These are phyloP conservation scores for Powellomyces hirtus DNA, from an alignment of 192 early-diverging fungal species.

Conservation along the genomic window DNA sequence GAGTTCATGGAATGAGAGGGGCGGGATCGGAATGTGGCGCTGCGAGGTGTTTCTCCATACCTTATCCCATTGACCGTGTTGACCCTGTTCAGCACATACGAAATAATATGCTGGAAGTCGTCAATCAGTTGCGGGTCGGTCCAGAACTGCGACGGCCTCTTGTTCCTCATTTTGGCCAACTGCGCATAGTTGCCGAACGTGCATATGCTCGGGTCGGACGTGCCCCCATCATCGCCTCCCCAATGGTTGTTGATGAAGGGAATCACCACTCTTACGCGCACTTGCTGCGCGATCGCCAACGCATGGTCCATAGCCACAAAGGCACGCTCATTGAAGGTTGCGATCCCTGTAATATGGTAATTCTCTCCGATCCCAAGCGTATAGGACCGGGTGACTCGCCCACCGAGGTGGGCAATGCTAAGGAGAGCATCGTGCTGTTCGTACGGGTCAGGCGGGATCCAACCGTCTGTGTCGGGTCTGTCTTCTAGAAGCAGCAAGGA, in stretches of 20 bases:
- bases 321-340: slow-evolving; percentile 29
- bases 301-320: slow-evolving; percentile 43
- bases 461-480: not conserved
- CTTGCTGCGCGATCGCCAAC: slow-evolving; percentile 25
- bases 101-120: slow-evolving; percentile 36
- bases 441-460: slow-evolving; percentile 21
- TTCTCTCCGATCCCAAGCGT: slow-evolving; percentile 24
- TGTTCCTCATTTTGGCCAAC: slow-evolving; percentile 9
- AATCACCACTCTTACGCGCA: slow-evolving; percentile 37
- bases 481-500: slow-evolving; percentile 40
- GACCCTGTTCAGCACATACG: slow-evolving; percentile 31
- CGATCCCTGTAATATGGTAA: slow-evolving; percentile 21
- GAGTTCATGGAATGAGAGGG: not conserved
- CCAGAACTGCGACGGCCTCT: slow-evolving; percentile 7
- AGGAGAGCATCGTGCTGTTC: slow-evolving; percentile 30
- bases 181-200: slow-evolving; percentile 16
- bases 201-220: slow-evolving; percentile 1
- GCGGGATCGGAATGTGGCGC: not conserved
- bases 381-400: slow-evolving; percentile 32
- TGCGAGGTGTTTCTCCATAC: not conserved
- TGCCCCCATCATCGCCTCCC: slow-evolving; percentile 7
- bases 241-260: slow-evolving; percentile 45
- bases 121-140: not conserved
- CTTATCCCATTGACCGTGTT: slow-evolving; percentile 44
- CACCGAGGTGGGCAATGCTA: slow-evolving; percentile 16